Evolutionary conservation across 2,329 filamentous ascomycete species (phyloP).

Genomic region (Pseudogymnoascus sp.): DNA sequence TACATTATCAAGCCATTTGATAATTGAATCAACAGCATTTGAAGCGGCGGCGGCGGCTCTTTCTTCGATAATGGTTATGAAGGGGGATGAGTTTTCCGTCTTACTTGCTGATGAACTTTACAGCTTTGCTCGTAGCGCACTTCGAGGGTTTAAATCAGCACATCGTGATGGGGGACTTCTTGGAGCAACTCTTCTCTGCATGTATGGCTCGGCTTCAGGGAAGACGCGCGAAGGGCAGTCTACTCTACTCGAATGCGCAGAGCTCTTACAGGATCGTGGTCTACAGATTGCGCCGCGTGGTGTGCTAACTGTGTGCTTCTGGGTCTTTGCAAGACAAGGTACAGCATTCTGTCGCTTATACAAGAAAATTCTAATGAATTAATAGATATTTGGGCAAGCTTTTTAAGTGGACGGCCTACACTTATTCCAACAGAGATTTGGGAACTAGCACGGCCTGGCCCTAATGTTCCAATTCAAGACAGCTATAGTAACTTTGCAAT

Average conservation of each 20-base stretch:
- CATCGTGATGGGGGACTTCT: not conserved
- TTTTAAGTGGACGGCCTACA: not conserved
- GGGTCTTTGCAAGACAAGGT: slow-evolving; percentile 11
- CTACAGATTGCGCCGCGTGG: not conserved
- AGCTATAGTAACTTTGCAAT: slow-evolving; percentile 9
- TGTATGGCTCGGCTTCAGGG: not conserved
- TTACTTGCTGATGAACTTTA: not conserved
- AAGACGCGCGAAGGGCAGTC: not conserved
- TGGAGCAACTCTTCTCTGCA: not conserved
- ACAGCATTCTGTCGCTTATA: not conserved
- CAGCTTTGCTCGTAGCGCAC: not conserved
- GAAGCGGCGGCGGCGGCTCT: not conserved
- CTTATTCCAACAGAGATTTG: not conserved
- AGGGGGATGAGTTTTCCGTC: not conserved
- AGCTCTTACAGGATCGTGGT: not conserved
- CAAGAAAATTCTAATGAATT: not conserved
- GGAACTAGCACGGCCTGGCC: not conserved
- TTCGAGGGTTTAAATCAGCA: not conserved
- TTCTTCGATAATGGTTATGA: not conserved
- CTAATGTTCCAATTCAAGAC: slow-evolving; percentile 3
- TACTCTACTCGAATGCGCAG: not conserved
- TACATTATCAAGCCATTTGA: not conserved
- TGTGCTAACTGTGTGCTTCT: slow-evolving; percentile 5
- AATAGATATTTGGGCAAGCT: slow-evolving; percentile 8
- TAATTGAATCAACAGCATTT: not conserved